A percentile compares a stretch with the other conserved stretches of the same genome.
Conservation (phyloP, 108 stramenopile genomes). For the Cyclotella atomus region DNA sequence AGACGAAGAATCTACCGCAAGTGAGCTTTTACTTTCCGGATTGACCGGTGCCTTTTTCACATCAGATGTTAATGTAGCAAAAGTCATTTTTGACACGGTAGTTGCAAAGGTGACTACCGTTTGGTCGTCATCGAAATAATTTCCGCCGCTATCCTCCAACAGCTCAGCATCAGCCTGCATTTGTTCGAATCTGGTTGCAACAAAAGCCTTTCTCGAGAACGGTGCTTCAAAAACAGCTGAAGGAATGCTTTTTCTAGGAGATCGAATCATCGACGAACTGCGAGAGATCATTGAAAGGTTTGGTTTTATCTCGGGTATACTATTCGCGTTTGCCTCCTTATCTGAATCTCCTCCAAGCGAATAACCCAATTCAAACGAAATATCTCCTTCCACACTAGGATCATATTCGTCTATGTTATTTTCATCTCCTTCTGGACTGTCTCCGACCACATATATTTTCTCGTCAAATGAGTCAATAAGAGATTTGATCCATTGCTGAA, state of each 20-base stretch:
- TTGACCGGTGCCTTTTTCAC: slow-evolving; percentile 18
- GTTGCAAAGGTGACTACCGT: slow-evolving; percentile 76
- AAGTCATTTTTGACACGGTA: slow-evolving; percentile 46
- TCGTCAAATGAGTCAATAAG: slow-evolving; percentile 50
- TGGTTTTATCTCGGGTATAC: background rate
- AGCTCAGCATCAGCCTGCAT: slow-evolving; percentile 78
- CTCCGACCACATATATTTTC: slow-evolving; percentile 7
- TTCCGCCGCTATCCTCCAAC: slow-evolving; percentile 30
- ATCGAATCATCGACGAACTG: slow-evolving; percentile 5
- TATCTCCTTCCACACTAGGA: slow-evolving; percentile 5
- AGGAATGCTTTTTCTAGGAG: slow-evolving; percentile 17
- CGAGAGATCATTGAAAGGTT: slow-evolving; percentile 6
- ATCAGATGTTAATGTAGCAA: slow-evolving; percentile 50
- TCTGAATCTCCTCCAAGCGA: background rate
- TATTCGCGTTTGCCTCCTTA: background rate
- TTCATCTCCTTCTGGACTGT: background rate
- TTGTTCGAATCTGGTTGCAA: slow-evolving; percentile 78
- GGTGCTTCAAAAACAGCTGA: slow-evolving; percentile 28
- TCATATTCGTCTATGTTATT: slow-evolving; percentile 3
- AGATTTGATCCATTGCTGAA: slow-evolving; percentile 33
- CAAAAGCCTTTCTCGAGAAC: slow-evolving; percentile 78
- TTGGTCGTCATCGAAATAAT: slow-evolving; percentile 84
- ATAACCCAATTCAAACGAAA: slow-evolving; percentile 29
- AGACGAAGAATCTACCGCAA: slow-evolving; percentile 1
- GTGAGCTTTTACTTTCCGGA: slow-evolving; percentile 31